phyloP scores from a whole-genome alignment of 805 yeast species.

The Yarrowia osloensis region DNA sequence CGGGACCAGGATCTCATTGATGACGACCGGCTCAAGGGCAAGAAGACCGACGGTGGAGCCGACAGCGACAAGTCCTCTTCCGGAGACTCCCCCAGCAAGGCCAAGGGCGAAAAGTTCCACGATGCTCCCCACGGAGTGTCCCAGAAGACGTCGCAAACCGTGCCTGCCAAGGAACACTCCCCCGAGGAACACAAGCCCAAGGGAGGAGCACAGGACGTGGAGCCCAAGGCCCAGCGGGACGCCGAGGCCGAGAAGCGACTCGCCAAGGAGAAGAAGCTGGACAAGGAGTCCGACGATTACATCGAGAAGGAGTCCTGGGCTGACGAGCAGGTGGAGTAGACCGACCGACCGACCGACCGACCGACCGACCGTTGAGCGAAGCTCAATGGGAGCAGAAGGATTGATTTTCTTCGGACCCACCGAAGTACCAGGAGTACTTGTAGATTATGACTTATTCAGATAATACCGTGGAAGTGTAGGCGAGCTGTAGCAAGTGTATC shows the following conservation, averaged over 20 bases:
- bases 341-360: too few relatives aligned
- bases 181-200: background rate
- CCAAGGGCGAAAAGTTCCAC: background rate
- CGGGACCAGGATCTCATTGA: background rate
- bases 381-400: background rate
- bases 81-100: background rate
- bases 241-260: slow-evolving; percentile 8
- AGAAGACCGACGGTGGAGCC: background rate
- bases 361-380: background rate
- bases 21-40: slow-evolving; percentile 2
- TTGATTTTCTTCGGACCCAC: too few relatives aligned
- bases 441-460: too few relatives aligned
- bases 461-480: too few relatives aligned
- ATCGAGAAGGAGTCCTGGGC: slow-evolving; percentile 15
- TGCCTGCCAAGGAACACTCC: background rate
- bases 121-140: background rate
- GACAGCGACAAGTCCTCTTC: too few relatives aligned
- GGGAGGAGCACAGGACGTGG: background rate
- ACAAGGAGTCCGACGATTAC: slow-evolving; percentile 11
- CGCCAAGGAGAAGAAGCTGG: slow-evolving; percentile 18
- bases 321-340: background rate
- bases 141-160: slow-evolving; percentile 7
- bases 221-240: slow-evolving; percentile 8
- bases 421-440: too few relatives aligned
- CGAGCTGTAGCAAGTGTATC: too few relatives aligned